Percentiles rank a stretch among this genome's conserved stretches.
These are phyloP conservation scores for Jatropha podagrica DNA, from an alignment of 441 rosid species.

Conservation along the genomic window DNA sequence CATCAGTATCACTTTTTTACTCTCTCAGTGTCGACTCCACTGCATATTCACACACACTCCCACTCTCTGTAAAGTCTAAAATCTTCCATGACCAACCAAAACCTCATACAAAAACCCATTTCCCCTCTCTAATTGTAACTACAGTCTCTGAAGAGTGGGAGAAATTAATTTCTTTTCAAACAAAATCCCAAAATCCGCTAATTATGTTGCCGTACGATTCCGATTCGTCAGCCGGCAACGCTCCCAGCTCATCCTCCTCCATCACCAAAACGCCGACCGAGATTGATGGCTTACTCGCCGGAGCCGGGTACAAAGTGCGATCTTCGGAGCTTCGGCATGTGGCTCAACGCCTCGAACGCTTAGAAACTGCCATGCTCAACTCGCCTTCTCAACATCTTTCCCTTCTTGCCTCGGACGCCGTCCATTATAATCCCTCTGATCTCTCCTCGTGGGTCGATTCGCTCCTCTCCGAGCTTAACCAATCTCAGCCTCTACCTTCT, in stretches of 20 bases:
- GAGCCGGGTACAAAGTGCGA: constrained; percentile 64
- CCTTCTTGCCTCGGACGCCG: constrained; percentile 41
- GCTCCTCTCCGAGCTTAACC: constrained; percentile 56
- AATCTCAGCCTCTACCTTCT: constrained; percentile 30
- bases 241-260: constrained; percentile 35
- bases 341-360: constrained; percentile 62
- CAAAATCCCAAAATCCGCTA: neutral
- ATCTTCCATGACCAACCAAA: constrained; percentile 5
- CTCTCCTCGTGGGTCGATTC: constrained; percentile 67
- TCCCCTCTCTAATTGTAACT: neutral
- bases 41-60: neutral
- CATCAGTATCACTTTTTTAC: neutral
- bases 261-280: constrained; percentile 27
- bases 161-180: neutral
- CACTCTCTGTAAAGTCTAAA: neutral
- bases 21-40: neutral
- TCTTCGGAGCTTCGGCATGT: constrained; percentile 64
- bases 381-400: constrained; percentile 43
- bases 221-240: constrained; percentile 27
- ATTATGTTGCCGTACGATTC: constrained; percentile 28
- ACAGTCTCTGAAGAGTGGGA: no score
- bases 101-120: neutral
- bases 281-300: constrained; percentile 60
- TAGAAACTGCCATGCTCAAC: constrained; percentile 58
- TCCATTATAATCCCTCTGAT: constrained; percentile 70